Evolutionary conservation across 169 alveolate genomes (phyloP), one percentile per base, ranked within the genome.

Genomic region (Cryptosporidium viatorum): DNA sequence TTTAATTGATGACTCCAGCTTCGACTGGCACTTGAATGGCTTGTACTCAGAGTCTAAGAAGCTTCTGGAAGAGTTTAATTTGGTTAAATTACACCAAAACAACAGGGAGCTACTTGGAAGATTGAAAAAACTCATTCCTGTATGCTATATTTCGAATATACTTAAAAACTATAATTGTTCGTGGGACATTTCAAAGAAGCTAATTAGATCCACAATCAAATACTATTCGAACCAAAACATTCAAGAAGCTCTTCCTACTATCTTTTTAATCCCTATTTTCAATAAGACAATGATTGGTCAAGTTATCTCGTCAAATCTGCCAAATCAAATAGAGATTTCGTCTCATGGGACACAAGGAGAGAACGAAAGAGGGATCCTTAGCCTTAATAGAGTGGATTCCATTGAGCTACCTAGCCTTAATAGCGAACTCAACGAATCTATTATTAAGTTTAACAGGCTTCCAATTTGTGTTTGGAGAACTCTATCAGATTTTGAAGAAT

Each of bases 131-230:
- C 67, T 80, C 6, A 69, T 80, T 16, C 75, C 80, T 18, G 75
- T 65, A 18, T 80, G 89, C 21, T 59, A 60, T 45, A 41, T 80
- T 8, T 59, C 89, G 10, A 21, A 39, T 3, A 21, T 80, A 7
- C 48, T 59, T 26, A 23, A 45, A 18, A 37, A 16, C 8, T 41
- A 41, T 23, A 80, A 59, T 18, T 62, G 69, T 14, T 37, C 74
- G 14, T 80, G 89, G 89, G 89, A 80, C 62, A 59, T 80, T 39
- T 65, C 75, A 23, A 59, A 80, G 14, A 80, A 80, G 35, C 45
- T 80, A 14, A 80, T 80, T 18, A 12, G 59, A 31, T 62, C 75
- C 5, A 80, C 67, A 9, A 41, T 80, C 14, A 65, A 80, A 41
- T 80, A 80, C 51, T 80, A 80, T 48, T 62, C 73, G 18, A 18